Conservation (phyloP, 306 rosid species). For the Glycine soja region DNA sequence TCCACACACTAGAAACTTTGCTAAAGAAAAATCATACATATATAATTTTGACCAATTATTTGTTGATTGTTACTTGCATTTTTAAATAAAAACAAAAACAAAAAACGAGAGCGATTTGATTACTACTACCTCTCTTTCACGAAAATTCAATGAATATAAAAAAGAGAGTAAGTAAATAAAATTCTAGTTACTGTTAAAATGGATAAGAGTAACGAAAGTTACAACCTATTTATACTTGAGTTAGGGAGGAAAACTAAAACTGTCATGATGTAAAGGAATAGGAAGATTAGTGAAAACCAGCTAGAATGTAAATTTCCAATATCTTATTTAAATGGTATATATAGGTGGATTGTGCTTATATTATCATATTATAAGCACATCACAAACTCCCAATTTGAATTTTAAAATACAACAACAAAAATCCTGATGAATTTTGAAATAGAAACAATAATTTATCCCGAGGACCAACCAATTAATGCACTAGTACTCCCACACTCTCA, state of each 20-base stretch:
- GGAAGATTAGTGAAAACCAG: background rate
- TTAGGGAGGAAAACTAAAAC: background rate
- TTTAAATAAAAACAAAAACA: too few relatives aligned
- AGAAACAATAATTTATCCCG: background rate
- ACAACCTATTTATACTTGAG: background rate
- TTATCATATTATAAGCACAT: background rate
- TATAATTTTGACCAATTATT: too few relatives aligned
- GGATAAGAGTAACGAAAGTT: background rate
- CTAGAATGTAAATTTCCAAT: too few relatives aligned
- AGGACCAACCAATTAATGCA: background rate
- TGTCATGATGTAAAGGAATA: background rate
- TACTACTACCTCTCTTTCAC: too few relatives aligned
- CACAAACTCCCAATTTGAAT: conserved; percentile 3
- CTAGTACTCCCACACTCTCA: too few relatives aligned
- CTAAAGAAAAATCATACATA: too few relatives aligned
- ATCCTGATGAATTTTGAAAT: background rate
- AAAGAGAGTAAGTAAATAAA: too few relatives aligned
- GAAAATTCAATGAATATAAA: too few relatives aligned
- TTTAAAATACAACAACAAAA: background rate
- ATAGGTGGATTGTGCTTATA: background rate
- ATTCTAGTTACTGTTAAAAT: too few relatives aligned
- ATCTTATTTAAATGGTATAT: background rate
- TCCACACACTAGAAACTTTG: too few relatives aligned
- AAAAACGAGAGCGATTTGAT: too few relatives aligned
- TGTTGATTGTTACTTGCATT: too few relatives aligned